Evolutionary conservation across 768 basidiomycete species (phyloP).

Genomic region (Boletellus sp.): DNA sequence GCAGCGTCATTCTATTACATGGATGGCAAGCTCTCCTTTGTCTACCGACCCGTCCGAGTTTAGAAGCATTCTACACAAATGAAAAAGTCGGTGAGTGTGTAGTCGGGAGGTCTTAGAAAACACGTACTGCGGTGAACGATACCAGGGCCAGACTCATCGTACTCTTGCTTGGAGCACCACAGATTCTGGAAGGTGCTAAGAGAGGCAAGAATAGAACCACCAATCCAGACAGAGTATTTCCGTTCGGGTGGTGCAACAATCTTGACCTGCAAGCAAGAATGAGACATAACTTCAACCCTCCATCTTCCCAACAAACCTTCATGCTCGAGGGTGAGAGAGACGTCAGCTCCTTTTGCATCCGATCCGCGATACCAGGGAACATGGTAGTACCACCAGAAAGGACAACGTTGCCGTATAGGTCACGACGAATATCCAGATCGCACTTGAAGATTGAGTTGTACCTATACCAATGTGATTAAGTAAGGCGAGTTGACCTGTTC

Average conservation of each 20-base stretch:
- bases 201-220: constrained; percentile 82
- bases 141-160: constrained; percentile 79
- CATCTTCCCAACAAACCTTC: constrained; percentile 51
- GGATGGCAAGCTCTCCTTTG: constrained; percentile 17
- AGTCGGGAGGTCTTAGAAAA: background rate
- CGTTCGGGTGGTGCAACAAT: constrained; percentile 91
- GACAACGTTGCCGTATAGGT: constrained; percentile 35
- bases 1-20: constrained; percentile 26
- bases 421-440: constrained; percentile 60
- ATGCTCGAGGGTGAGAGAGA: constrained; percentile 76
- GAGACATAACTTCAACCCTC: background rate
- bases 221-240: constrained; percentile 96
- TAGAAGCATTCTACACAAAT: constrained; percentile 25
- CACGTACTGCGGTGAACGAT: constrained; percentile 75
- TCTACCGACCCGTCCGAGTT: constrained; percentile 17
- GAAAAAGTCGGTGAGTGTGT: background rate
- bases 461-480: constrained; percentile 21
- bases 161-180: constrained; percentile 93
- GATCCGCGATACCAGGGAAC: constrained; percentile 95
- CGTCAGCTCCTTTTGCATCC: constrained; percentile 93
- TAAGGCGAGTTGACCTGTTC: background rate
- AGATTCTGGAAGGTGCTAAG: constrained; percentile 95
- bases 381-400: constrained; percentile 85
- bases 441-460: constrained; percentile 63
- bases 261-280: constrained; percentile 54